Evolutionary conservation across 306 rosid genomes (phyloP).

Genomic region (Crotalaria pallida): DNA sequence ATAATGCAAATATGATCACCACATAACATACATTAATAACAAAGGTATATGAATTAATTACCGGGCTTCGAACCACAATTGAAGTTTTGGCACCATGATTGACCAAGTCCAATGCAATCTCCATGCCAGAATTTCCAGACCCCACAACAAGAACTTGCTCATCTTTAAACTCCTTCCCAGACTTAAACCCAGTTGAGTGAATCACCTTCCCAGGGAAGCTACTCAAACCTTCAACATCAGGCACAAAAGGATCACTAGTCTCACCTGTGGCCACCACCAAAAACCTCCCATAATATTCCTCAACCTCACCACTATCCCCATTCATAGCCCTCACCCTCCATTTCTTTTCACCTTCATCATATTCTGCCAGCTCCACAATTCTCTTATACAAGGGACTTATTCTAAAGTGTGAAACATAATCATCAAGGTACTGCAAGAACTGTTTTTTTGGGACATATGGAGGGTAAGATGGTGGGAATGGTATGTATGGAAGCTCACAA

Average conservation of each 20-base stretch:
- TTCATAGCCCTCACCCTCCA: constrained; percentile 49
- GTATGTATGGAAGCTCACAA: constrained; percentile 55
- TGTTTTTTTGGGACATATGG: constrained; percentile 34
- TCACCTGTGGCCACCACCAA: constrained; percentile 75
- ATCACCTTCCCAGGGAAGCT: constrained; percentile 43
- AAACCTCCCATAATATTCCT: constrained; percentile 35
- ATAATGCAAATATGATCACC: too few relatives aligned
- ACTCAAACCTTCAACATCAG: constrained; percentile 42
- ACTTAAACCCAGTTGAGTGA: constrained; percentile 50
- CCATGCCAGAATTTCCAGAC: constrained; percentile 77
- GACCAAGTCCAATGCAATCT: constrained; percentile 51
- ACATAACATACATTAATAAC: neutral
- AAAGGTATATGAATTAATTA: neutral
- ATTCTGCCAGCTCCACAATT: constrained; percentile 38
- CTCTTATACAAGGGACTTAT: constrained; percentile 43
- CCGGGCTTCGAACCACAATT: constrained; percentile 59
- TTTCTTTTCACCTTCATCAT: neutral
- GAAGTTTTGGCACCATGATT: constrained; percentile 57
- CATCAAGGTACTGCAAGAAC: constrained; percentile 42
- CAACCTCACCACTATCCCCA: constrained; percentile 15
- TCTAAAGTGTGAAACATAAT: constrained; percentile 51
- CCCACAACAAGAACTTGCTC: constrained; percentile 68
- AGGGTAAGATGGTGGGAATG: constrained; percentile 45
- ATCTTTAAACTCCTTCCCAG: constrained; percentile 37
- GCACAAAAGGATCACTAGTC: constrained; percentile 39